Percentiles rank a stretch among this genome's conserved stretches.
Conservation (phyloP, 345 rosid species). For the Melaleuca quinquenervia region DNA sequence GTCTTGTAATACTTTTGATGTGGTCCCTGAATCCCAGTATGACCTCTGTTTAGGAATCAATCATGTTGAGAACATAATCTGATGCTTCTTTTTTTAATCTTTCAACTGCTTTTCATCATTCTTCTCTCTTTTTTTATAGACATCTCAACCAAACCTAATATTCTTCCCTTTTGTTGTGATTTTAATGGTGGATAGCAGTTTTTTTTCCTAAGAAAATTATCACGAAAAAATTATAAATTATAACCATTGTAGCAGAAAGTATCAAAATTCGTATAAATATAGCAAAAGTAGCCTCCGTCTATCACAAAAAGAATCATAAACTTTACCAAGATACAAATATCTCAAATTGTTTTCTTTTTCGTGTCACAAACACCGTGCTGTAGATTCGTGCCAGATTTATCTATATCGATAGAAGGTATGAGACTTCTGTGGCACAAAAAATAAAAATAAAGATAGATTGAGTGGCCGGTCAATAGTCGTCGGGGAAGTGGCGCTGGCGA, state of each 20-base stretch:
- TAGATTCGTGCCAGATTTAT: not conserved
- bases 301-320: too few species aligned
- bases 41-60: not conserved
- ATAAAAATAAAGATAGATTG: too few species aligned
- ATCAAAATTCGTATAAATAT: too few species aligned
- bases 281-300: too few species aligned
- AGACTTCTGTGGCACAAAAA: not conserved
- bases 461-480: not conserved
- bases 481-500: too few species aligned
- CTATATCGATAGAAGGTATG: too few species aligned
- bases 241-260: too few species aligned
- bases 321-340: too few species aligned
- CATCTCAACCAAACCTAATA: not conserved
- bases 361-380: too few species aligned
- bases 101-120: not conserved
- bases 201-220: too few species aligned
- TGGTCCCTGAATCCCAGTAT: fast-evolving
- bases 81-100: not conserved
- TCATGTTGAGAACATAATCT: not conserved
- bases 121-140: not conserved
- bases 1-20: not conserved
- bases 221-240: too few species aligned
- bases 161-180: not conserved
- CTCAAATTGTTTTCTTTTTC: too few species aligned
- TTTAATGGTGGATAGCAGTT: not conserved